phyloP scores from a whole-genome alignment of 345 rosid genomes.

The Eucalyptus marginata region DNA sequence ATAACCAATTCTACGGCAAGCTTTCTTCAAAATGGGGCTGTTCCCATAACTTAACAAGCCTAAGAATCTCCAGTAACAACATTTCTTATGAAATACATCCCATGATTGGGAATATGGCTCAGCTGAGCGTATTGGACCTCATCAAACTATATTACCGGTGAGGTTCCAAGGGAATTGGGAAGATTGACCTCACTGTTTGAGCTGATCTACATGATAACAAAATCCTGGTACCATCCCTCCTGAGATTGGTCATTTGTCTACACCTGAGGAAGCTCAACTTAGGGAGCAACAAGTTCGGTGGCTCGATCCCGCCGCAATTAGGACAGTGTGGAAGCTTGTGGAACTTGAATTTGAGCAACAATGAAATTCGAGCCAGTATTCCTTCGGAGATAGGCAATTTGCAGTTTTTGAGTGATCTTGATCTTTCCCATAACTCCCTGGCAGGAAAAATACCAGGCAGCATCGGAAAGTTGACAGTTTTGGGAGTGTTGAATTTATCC shows the following conservation, averaged over 20 bases:
- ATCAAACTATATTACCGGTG: rapidly evolving
- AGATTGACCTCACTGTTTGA: neutral
- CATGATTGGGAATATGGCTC: neutral
- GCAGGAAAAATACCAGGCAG: rapidly evolving
- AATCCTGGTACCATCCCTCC: constrained; percentile 4
- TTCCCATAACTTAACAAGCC: neutral
- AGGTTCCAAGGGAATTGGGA: neutral
- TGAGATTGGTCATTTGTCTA: neutral
- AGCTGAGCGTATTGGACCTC: neutral
- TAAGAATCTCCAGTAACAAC: neutral
- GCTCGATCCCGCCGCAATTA: neutral
- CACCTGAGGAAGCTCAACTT: neutral
- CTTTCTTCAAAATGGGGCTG: neutral
- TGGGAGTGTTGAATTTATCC: neutral
- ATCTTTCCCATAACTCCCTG: neutral
- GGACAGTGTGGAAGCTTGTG: neutral
- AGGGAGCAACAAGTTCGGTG: neutral
- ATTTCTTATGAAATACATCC: neutral
- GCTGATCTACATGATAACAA: neutral
- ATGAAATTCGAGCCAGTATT: neutral
- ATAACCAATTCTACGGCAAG: neutral
- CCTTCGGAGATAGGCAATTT: neutral
- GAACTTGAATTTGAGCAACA: constrained; percentile 6
- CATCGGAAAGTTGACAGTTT: neutral
- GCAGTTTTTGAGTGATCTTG: neutral